These are phyloP conservation scores for Suillus americanus DNA, from an alignment of 768 basidiomycete species.

Conservation along the genomic window DNA sequence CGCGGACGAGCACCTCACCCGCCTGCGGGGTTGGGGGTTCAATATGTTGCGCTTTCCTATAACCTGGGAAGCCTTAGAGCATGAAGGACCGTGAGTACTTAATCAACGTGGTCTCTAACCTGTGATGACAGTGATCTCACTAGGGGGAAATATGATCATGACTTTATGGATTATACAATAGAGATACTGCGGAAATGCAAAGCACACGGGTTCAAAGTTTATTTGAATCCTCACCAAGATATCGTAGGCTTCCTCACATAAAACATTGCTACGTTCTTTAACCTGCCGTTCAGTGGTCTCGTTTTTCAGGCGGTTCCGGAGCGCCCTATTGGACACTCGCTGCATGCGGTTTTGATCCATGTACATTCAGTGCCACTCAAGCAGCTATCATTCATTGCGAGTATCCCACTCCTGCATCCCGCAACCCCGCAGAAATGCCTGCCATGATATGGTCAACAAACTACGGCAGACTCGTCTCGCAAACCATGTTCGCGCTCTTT, in stretches of 20 bases:
- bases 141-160: slow-evolving; percentile 87
- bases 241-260: slow-evolving; percentile 50
- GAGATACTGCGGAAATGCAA: slow-evolving; percentile 88
- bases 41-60: slow-evolving; percentile 79
- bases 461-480: slow-evolving; percentile 83
- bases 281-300: slow-evolving; percentile 70
- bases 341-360: slow-evolving; percentile 89
- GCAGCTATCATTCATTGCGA: slow-evolving; percentile 88
- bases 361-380: slow-evolving; percentile 81
- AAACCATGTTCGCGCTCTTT: slow-evolving; percentile 93
- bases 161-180: slow-evolving; percentile 91
- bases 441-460: slow-evolving; percentile 98
- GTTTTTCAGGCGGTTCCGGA: slow-evolving; percentile 92
- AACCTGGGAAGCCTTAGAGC: slow-evolving; percentile 96
- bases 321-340: slow-evolving; percentile 92
- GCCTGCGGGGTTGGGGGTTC: slow-evolving; percentile 94
- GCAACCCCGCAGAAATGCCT: slow-evolving; percentile 75
- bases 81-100: slow-evolving; percentile 85
- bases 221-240: slow-evolving; percentile 97
- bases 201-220: slow-evolving; percentile 87
- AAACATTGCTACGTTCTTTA: background rate
- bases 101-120: slow-evolving; percentile 3
- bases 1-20: slow-evolving; percentile 80
- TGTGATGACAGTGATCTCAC: slow-evolving; percentile 1
- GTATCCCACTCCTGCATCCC: slow-evolving; percentile 58